A percentile compares a stretch with the other conserved stretches of the same genome.
phyloP scores from a whole-genome alignment of 805 yeast genomes.

The Metschnikowia lochheadii region DNA sequence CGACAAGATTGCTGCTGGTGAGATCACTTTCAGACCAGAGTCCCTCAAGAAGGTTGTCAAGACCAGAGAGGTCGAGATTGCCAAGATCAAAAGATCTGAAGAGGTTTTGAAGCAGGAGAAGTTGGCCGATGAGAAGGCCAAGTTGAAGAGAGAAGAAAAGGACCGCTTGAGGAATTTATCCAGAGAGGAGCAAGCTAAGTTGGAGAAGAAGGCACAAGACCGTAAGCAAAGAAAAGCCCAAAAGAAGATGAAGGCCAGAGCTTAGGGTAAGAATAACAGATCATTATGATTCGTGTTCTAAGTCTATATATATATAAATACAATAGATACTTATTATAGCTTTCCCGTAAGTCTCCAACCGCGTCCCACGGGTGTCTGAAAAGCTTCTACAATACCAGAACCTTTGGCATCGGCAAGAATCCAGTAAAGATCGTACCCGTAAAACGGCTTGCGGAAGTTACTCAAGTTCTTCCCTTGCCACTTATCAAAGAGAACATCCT shows the following conservation, averaged over 20 bases:
- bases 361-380: slow-evolving; percentile 51
- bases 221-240: slow-evolving; percentile 73
- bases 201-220: slow-evolving; percentile 73
- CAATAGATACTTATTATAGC: slow-evolving; percentile 17
- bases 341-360: slow-evolving; percentile 58
- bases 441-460: slow-evolving; percentile 43
- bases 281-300: not conserved
- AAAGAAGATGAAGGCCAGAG: slow-evolving; percentile 54
- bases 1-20: slow-evolving; percentile 51
- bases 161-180: slow-evolving; percentile 54
- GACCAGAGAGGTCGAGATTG: slow-evolving; percentile 70
- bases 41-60: slow-evolving; percentile 69
- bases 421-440: slow-evolving; percentile 50
- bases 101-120: slow-evolving; percentile 67
- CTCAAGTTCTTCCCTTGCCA: slow-evolving; percentile 44
- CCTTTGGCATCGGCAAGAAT: slow-evolving; percentile 49
- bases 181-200: slow-evolving; percentile 75
- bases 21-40: slow-evolving; percentile 63
- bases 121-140: slow-evolving; percentile 65
- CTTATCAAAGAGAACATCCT: slow-evolving; percentile 37
- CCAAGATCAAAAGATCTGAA: slow-evolving; percentile 63
- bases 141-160: slow-evolving; percentile 61
- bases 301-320: not conserved
- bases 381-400: slow-evolving; percentile 48
- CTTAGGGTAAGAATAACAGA: slow-evolving; percentile 13